Conservation (phyloP, 257 asterid species). For the Buddleja alternifolia region DNA sequence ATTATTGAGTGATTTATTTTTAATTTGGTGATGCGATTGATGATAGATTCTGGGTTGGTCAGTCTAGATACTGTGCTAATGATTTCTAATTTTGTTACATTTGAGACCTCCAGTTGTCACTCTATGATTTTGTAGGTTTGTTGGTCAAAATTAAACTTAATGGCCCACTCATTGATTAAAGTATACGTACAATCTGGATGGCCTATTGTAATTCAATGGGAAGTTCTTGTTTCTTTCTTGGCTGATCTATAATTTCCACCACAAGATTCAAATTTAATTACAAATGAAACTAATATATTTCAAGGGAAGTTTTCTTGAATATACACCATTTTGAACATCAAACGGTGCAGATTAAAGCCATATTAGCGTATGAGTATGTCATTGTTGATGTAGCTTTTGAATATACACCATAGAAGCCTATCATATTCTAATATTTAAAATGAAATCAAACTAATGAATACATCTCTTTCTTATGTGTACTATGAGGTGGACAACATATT, state of each 20-base stretch:
- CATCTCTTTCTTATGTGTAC: no score
- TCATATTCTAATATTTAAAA: no score
- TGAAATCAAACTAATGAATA: no score
- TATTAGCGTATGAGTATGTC: no score
- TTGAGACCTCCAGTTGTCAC: slow-evolving; percentile 39
- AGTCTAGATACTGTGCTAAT: slow-evolving; percentile 28
- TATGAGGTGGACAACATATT: no score
- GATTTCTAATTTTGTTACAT: slow-evolving; percentile 41
- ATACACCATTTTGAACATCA: no score
- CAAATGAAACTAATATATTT: no score
- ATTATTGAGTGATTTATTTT: neutral
- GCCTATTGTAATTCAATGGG: slow-evolving; percentile 22
- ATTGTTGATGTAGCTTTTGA: no score
- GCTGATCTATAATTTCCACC: neutral
- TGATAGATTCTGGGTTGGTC: slow-evolving; percentile 35
- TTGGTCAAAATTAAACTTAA: slow-evolving; percentile 24
- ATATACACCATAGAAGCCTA: no score
- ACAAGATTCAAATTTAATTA: slow-evolving; percentile 16
- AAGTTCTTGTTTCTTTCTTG: neutral
- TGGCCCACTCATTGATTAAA: slow-evolving; percentile 47
- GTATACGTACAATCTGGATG: slow-evolving; percentile 46
- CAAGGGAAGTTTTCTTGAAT: no score
- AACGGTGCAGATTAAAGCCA: no score
- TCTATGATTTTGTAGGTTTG: slow-evolving; percentile 29
- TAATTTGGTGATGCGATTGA: slow-evolving; percentile 33